Evolutionary conservation across 108 stramenopile species (phyloP).

Genomic region (Pseudonitzschia multistriata): DNA sequence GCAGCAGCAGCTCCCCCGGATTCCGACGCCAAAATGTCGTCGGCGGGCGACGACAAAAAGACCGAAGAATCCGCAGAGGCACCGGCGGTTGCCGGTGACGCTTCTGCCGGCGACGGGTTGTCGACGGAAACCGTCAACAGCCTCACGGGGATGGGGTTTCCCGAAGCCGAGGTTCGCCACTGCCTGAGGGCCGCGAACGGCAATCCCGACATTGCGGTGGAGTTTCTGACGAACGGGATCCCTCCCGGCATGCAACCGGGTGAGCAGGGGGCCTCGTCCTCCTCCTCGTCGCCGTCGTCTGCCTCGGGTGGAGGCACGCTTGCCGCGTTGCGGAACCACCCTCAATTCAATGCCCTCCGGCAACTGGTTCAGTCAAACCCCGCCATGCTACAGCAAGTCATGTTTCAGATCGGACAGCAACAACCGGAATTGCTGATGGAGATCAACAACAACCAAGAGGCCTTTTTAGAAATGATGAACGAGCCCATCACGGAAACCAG

Average conservation of each 20-base stretch:
- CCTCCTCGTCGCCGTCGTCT: too few species aligned
- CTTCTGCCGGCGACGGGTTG: slow-evolving; percentile 39
- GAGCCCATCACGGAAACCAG: slow-evolving; percentile 83
- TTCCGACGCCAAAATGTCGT: slow-evolving; percentile 28
- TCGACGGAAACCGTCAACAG: slow-evolving; percentile 67
- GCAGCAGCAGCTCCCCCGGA: slow-evolving; percentile 35
- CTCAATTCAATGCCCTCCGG: slow-evolving; percentile 91
- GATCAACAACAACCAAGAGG: slow-evolving; percentile 93
- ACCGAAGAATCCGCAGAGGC: slow-evolving; percentile 29
- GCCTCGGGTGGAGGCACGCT: slow-evolving; percentile 50
- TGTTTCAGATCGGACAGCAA: slow-evolving; percentile 90
- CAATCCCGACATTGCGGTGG: slow-evolving; percentile 94
- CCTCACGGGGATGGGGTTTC: slow-evolving; percentile 84
- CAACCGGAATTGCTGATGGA: slow-evolving; percentile 87
- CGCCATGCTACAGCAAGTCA: slow-evolving; percentile 76
- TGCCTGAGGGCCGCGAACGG: slow-evolving; percentile 94
- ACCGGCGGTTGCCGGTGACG: slow-evolving; percentile 41
- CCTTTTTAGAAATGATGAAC: slow-evolving; percentile 97
- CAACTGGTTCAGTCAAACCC: slow-evolving; percentile 94
- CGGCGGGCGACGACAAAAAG: slow-evolving; percentile 39
- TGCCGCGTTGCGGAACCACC: slow-evolving; percentile 86
- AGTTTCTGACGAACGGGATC: slow-evolving; percentile 98
- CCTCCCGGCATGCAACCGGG: slow-evolving; percentile 59
- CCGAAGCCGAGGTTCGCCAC: slow-evolving; percentile 77
- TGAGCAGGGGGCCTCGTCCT: slow-evolving; percentile 33